Percentiles rank a stretch among this genome's conserved stretches.
Conservation (phyloP, 2,329 filamentous ascomycete genomes). For the Daldinia eschscholtzii region DNA sequence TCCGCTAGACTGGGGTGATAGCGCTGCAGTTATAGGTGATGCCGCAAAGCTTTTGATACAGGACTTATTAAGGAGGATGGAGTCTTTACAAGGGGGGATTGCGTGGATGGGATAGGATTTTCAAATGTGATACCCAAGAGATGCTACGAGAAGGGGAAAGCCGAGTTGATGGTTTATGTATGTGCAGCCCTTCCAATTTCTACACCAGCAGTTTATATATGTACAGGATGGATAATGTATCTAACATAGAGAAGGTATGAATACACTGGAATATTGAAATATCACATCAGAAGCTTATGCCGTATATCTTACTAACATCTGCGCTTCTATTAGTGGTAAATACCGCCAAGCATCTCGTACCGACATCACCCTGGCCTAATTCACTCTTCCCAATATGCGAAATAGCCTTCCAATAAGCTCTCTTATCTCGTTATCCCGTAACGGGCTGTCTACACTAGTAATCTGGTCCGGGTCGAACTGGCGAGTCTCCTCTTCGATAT, state of each 20-base stretch:
- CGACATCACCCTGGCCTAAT: background rate
- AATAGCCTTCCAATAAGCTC: conserved; percentile 34
- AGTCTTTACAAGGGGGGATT: conserved; percentile 38
- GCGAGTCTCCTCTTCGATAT: conserved; percentile 35
- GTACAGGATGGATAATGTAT: background rate
- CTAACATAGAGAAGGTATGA: background rate
- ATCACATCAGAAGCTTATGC: background rate
- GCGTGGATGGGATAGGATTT: conserved; percentile 19
- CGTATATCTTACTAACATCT: background rate
- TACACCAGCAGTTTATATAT: background rate
- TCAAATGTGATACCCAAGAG: background rate
- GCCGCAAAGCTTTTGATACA: conserved; percentile 21
- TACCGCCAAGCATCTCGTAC: background rate
- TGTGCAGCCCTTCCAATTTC: background rate
- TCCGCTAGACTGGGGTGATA: conserved; percentile 28
- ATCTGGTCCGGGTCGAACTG: background rate
- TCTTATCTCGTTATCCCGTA: conserved; percentile 24
- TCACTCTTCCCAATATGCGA: conserved; percentile 27
- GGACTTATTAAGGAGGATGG: conserved; percentile 35
- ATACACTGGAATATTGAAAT: background rate
- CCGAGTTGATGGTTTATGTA: background rate
- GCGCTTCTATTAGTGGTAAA: background rate
- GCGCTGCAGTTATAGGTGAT: conserved; percentile 8
- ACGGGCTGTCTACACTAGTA: conserved; percentile 12
- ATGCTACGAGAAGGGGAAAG: background rate